These are phyloP conservation scores for Akebia trifoliata DNA, from an alignment of 164 flowering plant species.

Conservation along the genomic window DNA sequence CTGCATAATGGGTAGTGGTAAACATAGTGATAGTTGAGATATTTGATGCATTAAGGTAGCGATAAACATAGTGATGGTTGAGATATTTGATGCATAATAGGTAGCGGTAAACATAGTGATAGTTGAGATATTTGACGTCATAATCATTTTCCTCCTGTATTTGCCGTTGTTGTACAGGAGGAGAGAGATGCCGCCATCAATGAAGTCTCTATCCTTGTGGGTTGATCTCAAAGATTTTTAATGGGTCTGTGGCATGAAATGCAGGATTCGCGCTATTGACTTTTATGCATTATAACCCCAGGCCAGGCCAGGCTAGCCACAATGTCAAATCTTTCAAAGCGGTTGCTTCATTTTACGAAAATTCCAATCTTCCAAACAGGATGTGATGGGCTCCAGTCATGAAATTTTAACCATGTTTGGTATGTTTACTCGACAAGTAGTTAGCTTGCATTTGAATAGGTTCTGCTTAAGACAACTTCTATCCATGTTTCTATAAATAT, in stretches of 20 bases:
- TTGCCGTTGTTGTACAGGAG: constrained; percentile 80
- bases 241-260: constrained; percentile 27
- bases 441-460: no score
- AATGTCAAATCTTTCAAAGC: background rate
- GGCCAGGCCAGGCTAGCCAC: constrained; percentile 15
- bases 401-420: no score
- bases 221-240: constrained; percentile 27
- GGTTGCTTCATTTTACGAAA: background rate
- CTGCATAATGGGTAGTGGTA: background rate
- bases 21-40: constrained; percentile 4
- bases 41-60: constrained; percentile 9
- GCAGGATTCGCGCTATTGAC: constrained; percentile 16
- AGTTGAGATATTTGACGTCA: constrained; percentile 49
- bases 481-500: no score
- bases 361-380: background rate
- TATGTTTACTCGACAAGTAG: no score
- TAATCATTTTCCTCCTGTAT: constrained; percentile 75
- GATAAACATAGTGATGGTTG: constrained; percentile 10
- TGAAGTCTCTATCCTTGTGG: constrained; percentile 29
- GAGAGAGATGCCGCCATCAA: constrained; percentile 33
- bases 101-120: constrained; percentile 55
- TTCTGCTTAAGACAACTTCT: no score
- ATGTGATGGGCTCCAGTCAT: no score
- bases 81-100: constrained; percentile 37
- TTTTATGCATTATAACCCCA: background rate